phyloP scores from a whole-genome alignment of 2,329 filamentous ascomycete genomes.

The Orbilia quercus region DNA sequence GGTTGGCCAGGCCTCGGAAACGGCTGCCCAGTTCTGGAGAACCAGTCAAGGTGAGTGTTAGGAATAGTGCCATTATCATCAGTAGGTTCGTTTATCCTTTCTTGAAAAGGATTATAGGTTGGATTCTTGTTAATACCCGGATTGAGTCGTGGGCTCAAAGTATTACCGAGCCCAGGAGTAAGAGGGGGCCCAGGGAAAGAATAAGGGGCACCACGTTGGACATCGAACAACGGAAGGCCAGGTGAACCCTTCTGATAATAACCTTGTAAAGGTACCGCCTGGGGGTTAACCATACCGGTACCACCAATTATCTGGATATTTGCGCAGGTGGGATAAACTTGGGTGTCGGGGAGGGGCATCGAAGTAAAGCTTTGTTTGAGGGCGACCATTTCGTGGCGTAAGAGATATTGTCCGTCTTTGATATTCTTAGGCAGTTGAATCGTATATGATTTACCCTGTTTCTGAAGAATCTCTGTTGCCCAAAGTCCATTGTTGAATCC shows the following conservation, averaged over 20 bases:
- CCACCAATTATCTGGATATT: slow-evolving; percentile 30
- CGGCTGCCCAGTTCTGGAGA: neutral
- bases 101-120: slow-evolving; percentile 2
- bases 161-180: slow-evolving; percentile 23
- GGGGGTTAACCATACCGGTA: slow-evolving; percentile 10
- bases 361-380: slow-evolving; percentile 5
- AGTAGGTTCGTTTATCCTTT: slow-evolving; percentile 13
- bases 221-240: slow-evolving; percentile 1
- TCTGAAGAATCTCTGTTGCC: slow-evolving; percentile 21
- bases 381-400: slow-evolving; percentile 26
- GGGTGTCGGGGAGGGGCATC: neutral
- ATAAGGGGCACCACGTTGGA: slow-evolving; percentile 8
- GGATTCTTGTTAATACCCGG: slow-evolving; percentile 29
- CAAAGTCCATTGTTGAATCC: slow-evolving; percentile 11
- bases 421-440: slow-evolving; percentile 32
- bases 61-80: slow-evolving; percentile 11
- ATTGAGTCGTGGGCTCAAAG: slow-evolving; percentile 17
- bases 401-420: slow-evolving; percentile 31
- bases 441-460: slow-evolving; percentile 23
- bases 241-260: slow-evolving; percentile 1
- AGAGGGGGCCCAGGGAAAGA: slow-evolving; percentile 26
- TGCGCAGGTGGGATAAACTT: slow-evolving; percentile 24
- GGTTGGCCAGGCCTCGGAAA: no score
- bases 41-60: slow-evolving; percentile 18
- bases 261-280: slow-evolving; percentile 9